Evolutionary conservation across 441 rosid species (phyloP), one percentile per base, ranked within the genome.

Genomic region (Populus tomentosa): DNA sequence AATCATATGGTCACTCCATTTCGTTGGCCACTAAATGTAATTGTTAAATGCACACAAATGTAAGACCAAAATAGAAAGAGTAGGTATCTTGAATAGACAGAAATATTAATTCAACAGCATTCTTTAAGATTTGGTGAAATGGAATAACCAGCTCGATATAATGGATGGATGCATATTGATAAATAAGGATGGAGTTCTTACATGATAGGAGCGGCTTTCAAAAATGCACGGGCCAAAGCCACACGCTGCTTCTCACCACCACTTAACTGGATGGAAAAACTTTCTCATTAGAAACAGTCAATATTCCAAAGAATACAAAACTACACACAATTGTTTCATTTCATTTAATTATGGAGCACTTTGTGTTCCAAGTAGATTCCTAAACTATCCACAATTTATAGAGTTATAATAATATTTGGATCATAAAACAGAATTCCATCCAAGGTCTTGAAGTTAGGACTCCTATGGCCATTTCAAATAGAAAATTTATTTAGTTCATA

Each of bases 191-290:
- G 46, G 46, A 66, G 62, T 76, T 75, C 99, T 92, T 89, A 94
- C 99, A 94, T 78, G 72, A 96, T 90, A 16, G 96, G 85, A 7
- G 99, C 97, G 33, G 92, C 90, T 85, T 96, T 96, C 85, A 96
- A 84, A 75, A 96, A 96, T 63, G 98, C 87, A 78, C 98, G 94
- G 77, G 99, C 99, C 82, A 96, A 86, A 66, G 98, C 98, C 75
- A 96, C 98, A 68, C 98, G 96, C 88, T 94, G 99, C 85, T 96
- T 94, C 87, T 96, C 99, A 82, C 99, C 99, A 74, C 99, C 98
- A 81, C 99, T 96, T 88, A 96, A 84, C 98, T 96, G 93, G 82
- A 69, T 9, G 50, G 73, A 77, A 67, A 67, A 72, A 50, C 68
- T 63, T 40, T 46, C 6, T 53, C 18, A 67, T 77, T 69, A 74